Evolutionary conservation across 2,329 filamentous ascomycete genomes (phyloP), one percentile per base, ranked within the genome.

Genomic region (Trichophyton schoenleinii): DNA sequence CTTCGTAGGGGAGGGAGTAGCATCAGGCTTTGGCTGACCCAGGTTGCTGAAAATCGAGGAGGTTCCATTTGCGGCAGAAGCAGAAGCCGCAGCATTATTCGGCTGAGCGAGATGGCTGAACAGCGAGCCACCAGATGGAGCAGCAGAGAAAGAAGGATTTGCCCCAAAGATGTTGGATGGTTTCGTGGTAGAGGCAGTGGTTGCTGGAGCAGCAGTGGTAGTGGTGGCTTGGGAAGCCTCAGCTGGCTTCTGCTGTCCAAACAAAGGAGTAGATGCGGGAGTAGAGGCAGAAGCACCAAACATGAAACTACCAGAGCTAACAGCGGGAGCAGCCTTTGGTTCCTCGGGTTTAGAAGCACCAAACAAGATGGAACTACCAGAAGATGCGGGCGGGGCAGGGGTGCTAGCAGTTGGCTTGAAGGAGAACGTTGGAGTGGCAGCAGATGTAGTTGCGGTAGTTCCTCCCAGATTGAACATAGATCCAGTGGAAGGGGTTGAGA

Each of bases 21-120:
- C 6, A 31, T 31, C 28, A 7, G 28, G 28, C 28, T 31, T 31
- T 7, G 28, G 28, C 5, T 31, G 28, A 7, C 28, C 28, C 5
- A 31, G 28, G 28, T 31, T 31, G 28, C 28, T 31, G 28, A 31
- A 31, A 31, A 31, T 31, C 6, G 28, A 31, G 28, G 28, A 31
- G 28, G 57, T 42, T 22, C 44, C 20, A 46, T 58, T 52, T 25
- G 60, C 58, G 13, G 44, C 13, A 46, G 42, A 28, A 42, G 46
- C 44, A n/a, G 53, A 22, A 20, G 60, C 9, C 18, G 60, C 25
- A 36, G 57, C 28, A 25, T 62, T 52, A 31, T 60, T 62, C 22
- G 60, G 52, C 42, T 60, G 58, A n/a, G 41, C 58, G 18, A 62
- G 25, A 20, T 60, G 60, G 13, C 58, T 46, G 42, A 64, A 64